phyloP scores from a whole-genome alignment of 2,329 filamentous ascomycete species.

The Diaporthe sp. region DNA sequence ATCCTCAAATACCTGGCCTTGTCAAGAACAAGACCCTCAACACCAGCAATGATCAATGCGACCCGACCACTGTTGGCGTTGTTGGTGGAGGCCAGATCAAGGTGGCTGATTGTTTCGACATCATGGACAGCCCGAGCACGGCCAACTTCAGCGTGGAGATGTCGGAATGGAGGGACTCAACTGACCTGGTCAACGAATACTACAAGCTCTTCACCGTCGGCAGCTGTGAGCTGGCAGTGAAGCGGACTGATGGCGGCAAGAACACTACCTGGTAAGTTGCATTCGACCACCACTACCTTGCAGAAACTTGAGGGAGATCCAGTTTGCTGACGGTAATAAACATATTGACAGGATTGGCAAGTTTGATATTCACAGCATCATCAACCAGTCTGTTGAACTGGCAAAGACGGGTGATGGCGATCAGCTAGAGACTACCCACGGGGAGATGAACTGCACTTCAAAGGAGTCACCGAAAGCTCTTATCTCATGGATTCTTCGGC shows the following conservation, averaged over 20 bases:
- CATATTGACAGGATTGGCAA: not conserved
- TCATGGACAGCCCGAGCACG: not conserved
- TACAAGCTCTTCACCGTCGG: constrained; percentile 7
- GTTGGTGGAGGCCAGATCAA: constrained; percentile 1
- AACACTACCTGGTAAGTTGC: not conserved
- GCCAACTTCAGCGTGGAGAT: constrained; percentile 24
- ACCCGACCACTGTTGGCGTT: not conserved
- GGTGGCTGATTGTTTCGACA: constrained; percentile 1
- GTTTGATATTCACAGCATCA: constrained; percentile 16
- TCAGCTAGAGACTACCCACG: not conserved
- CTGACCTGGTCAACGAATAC: not conserved
- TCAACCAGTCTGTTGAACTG: constrained; percentile 25
- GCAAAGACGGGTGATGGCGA: constrained; percentile 5
- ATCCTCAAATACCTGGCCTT: not conserved
- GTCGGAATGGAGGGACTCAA: constrained; percentile 1
- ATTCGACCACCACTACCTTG: not conserved
- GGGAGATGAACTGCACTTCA: constrained; percentile 24
- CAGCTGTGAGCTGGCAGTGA: constrained; percentile 24
- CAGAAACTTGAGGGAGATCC: rapidly evolving
- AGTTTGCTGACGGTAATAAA: not conserved
- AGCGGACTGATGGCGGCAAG: not conserved
- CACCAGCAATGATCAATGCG: not conserved
- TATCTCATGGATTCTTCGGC: constrained; percentile 32
- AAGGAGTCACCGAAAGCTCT: not conserved
- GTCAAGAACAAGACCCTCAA: not conserved